phyloP scores from a whole-genome alignment of 257 asterid species.

The Solanum pinnatisectum region DNA sequence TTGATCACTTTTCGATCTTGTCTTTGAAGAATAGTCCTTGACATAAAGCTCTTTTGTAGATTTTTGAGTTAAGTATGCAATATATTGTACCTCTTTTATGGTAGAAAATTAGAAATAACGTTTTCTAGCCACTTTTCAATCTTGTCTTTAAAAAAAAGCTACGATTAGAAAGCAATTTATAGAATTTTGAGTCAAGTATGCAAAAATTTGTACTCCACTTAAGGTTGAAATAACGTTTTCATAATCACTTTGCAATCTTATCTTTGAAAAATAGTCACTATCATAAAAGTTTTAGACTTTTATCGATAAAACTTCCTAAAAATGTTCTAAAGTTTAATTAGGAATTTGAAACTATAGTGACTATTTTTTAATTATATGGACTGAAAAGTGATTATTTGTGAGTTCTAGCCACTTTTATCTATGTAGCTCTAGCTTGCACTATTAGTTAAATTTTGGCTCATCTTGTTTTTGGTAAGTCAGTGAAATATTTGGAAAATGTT shows the following conservation, averaged over 20 bases:
- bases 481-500: neutral
- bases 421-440: neutral
- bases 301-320: neutral
- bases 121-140: neutral
- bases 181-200: neutral
- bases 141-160: neutral
- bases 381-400: neutral
- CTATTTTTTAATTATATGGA: neutral
- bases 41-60: neutral
- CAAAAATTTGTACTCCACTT: neutral
- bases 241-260: too few species aligned
- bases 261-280: neutral
- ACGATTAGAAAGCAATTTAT: accelerated
- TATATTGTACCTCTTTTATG: neutral
- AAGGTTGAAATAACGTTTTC: neutral
- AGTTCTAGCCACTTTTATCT: neutral
- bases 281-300: neutral
- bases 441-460: neutral
- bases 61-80: neutral
- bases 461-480: neutral
- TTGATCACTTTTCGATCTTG: neutral
- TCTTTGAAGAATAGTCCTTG: neutral
- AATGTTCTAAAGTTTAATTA: neutral
- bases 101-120: neutral
- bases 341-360: neutral